A percentile compares a stretch with the other conserved stretches of the same genome.
phyloP scores from a whole-genome alignment of 164 flowering plant species.

The Berberis vulgaris region DNA sequence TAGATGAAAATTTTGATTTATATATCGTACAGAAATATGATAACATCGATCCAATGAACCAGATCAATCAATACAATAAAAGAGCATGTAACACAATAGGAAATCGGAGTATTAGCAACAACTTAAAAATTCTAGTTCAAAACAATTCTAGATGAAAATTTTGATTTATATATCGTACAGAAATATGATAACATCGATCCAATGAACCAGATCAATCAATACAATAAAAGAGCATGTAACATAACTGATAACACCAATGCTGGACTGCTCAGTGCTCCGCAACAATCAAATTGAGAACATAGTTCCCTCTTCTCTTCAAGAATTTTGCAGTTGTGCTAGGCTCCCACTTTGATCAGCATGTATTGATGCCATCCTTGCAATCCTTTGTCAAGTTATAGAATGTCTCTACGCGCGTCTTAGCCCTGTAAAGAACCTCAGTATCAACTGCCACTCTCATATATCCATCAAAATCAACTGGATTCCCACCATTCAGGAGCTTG shows the following conservation, averaged over 20 bases:
- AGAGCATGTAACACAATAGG: background rate
- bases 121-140: background rate
- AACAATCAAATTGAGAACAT: background rate
- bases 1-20: background rate
- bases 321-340: background rate
- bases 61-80: conserved; percentile 9
- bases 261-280: background rate
- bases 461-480: conserved; percentile 83
- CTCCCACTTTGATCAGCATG: conserved; percentile 44
- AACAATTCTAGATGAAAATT: background rate
- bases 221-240: conserved; percentile 5
- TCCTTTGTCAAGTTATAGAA: conserved; percentile 82
- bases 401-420: conserved; percentile 79
- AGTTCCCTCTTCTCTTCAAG: background rate
- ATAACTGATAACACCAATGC: background rate
- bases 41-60: background rate
- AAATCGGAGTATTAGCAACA: background rate
- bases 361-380: conserved; percentile 93
- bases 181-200: conserved; percentile 1
- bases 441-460: conserved; percentile 96
- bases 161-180: conserved; percentile 1
- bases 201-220: conserved; percentile 7
- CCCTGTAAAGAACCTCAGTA: conserved; percentile 81
- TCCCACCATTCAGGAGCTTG: conserved; percentile 48
- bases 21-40: conserved; percentile 2